These are phyloP conservation scores for Thermomucor indicae-seudaticae DNA, from an alignment of 371 early-diverging fungal species.

Conservation along the genomic window DNA sequence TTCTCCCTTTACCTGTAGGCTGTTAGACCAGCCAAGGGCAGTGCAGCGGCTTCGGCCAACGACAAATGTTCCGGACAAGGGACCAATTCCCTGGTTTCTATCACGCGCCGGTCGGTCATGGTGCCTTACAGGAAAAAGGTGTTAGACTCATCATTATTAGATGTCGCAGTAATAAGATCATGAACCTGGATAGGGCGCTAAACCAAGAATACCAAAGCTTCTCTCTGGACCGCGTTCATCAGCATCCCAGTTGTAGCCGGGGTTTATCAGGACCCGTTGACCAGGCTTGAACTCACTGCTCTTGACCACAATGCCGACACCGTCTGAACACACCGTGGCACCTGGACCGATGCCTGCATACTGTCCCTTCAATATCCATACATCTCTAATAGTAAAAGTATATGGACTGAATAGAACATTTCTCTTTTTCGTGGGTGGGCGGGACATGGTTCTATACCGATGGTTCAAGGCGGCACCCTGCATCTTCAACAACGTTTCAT, in stretches of 20 bases:
- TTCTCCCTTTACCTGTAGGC: constrained; percentile 53
- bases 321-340: constrained; percentile 57
- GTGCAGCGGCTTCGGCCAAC: constrained; percentile 57
- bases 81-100: constrained; percentile 39
- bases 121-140: constrained; percentile 51
- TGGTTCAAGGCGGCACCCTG: neutral
- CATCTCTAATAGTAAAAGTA: constrained; percentile 31
- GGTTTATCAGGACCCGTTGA: constrained; percentile 48
- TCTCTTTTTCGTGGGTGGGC: neutral
- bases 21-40: constrained; percentile 71
- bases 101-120: constrained; percentile 50
- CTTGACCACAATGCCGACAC: constrained; percentile 45
- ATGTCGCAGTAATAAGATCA: too few relatives aligned
- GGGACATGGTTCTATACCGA: neutral
- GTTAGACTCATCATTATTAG: too few relatives aligned
- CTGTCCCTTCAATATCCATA: constrained; percentile 54
- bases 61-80: constrained; percentile 57
- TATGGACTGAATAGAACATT: neutral
- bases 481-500: neutral
- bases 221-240: constrained; percentile 61
- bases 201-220: constrained; percentile 51
- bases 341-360: constrained; percentile 37
- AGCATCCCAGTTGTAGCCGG: constrained; percentile 51
- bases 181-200: constrained; percentile 40
- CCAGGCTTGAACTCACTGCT: constrained; percentile 16